Evolutionary conservation across 345 rosid species (phyloP), one percentile per base, ranked within the genome.

Genomic region (Angophora floribunda): DNA sequence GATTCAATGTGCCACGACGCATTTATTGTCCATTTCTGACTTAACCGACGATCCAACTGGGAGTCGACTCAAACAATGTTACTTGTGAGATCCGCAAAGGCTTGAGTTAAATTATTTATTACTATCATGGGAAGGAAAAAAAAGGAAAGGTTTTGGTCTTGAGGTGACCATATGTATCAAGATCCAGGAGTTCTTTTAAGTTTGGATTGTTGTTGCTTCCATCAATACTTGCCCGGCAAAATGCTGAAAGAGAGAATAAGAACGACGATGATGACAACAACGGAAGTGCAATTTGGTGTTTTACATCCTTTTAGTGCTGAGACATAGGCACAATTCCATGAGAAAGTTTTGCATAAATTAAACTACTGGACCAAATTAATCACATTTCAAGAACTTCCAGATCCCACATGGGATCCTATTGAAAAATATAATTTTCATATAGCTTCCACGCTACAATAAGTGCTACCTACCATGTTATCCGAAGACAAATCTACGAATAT

Each of bases 1-100:
- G 61, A 55, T 26, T 55, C 28, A 22, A 1, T 0, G 1, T 55
- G 61, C 0, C 12, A 55, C 2, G 0, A 22, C 22, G 0, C 9
- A 55, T 55, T 22, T 55, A 55, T 22, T 53, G 4, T 53, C 22
- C 28, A 55, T 55, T 55, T 55, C 4, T 55, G 12, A 55, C 61
- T 22, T 55, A 55, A 55, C 28, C 22, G 8, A 55, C 1, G 12
- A 26, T 55, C 1, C 61, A 55, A 55, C 2, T 55, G 5, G 9
- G 28, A 55, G 61, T 11, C 28, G 0, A 55, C 61, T 55, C 61
- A 55, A 53, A 10, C 8, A 53, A 53, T 2, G 11, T 53, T 0
- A 21, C 59, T 21, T 53, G 11, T 1, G 1, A 55, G 59, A 8
- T 55, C 59, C 11, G 4, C 61, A 22, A 55, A 55, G 61, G 28